phyloP scores from a whole-genome alignment of 2,329 filamentous ascomycete genomes.

The Beauveria sp. region DNA sequence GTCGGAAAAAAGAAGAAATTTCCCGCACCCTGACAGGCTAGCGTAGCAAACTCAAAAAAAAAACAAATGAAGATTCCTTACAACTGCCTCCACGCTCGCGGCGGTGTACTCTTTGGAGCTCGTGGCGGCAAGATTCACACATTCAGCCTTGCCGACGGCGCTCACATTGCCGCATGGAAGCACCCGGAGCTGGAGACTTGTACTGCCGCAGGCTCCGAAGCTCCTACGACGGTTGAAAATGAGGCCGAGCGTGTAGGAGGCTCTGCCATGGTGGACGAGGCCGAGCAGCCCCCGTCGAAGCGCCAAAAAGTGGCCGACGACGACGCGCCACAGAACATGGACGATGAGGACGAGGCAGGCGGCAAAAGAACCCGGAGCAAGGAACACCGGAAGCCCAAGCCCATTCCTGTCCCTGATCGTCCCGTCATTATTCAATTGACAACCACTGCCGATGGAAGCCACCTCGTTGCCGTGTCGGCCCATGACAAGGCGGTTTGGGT shows the following conservation, averaged over 20 bases:
- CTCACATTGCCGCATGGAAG: constrained; percentile 55
- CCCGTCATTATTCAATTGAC: constrained; percentile 64
- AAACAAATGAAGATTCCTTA: constrained; percentile 49
- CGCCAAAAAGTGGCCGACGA: constrained; percentile 24
- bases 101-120: constrained; percentile 61
- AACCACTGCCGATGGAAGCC: constrained; percentile 52
- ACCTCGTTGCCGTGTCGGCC: constrained; percentile 73
- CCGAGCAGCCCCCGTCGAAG: constrained; percentile 29
- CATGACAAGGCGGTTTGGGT: constrained; percentile 89
- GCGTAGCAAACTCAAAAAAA: not conserved
- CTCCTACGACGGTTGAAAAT: not conserved
- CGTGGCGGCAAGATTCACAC: constrained; percentile 65
- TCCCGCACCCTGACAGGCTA: not conserved
- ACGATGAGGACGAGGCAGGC: constrained; percentile 15
- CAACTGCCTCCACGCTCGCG: constrained; percentile 50
- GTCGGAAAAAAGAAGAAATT: not conserved
- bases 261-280: constrained; percentile 15
- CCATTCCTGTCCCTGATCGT: constrained; percentile 35
- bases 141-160: constrained; percentile 51
- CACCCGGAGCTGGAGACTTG: constrained; percentile 34
- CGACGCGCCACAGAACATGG: not conserved
- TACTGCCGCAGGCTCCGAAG: constrained; percentile 15
- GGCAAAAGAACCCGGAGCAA: constrained; percentile 19
- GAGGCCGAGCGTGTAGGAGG: constrained; percentile 13
- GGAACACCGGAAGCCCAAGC: constrained; percentile 21